These are phyloP conservation scores for Euphorbia peplus DNA, from an alignment of 345 rosid species.

Conservation along the genomic window DNA sequence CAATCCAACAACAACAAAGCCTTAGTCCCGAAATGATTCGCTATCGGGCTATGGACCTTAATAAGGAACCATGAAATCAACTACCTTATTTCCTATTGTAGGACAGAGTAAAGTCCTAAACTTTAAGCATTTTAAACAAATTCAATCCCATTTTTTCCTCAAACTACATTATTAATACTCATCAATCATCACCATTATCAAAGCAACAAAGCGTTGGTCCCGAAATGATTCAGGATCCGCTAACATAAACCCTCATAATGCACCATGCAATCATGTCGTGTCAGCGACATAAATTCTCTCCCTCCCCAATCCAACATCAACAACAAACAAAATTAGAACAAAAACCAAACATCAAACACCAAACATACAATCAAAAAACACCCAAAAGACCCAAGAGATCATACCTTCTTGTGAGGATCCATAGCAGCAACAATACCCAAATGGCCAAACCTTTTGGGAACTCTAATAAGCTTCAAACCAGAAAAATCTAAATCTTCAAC, in stretches of 20 bases:
- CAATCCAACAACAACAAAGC: too few species aligned
- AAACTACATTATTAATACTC: background rate
- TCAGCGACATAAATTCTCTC: too few species aligned
- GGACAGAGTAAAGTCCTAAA: too few species aligned
- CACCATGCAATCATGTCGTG: too few species aligned
- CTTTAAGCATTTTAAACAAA: too few species aligned
- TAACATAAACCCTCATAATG: too few species aligned
- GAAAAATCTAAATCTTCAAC: conserved; percentile 56
- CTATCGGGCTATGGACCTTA: too few species aligned
- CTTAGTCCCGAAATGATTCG: too few species aligned
- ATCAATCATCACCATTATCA: background rate
- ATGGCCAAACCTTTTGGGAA: conserved; percentile 49
- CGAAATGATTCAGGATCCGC: too few species aligned
- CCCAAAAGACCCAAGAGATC: background rate
- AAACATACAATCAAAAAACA: background rate
- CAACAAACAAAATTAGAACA: background rate
- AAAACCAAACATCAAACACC: background rate
- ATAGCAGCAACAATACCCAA: conserved; percentile 31
- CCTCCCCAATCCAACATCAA: background rate
- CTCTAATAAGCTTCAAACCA: conserved; percentile 42
- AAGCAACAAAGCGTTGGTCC: too few species aligned
- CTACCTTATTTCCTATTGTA: too few species aligned
- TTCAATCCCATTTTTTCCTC: background rate
- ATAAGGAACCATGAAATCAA: too few species aligned
- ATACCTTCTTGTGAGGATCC: conserved; percentile 81